Evolutionary conservation across 2,329 filamentous ascomycete species (phyloP).

Genomic region (Stachybotrys chlorohalonatus): DNA sequence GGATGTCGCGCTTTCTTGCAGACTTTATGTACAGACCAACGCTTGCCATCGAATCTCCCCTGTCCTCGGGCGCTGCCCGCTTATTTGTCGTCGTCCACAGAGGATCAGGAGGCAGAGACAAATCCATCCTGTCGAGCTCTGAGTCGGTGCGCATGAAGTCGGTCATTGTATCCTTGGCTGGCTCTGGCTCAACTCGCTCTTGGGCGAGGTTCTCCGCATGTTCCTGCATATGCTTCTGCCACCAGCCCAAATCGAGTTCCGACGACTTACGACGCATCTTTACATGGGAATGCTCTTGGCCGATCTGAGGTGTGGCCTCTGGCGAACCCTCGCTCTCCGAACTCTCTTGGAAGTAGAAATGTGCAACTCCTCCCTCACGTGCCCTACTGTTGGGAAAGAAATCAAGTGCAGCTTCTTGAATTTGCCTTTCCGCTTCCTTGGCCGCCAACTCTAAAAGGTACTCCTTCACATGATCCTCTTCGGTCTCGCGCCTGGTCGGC

Average conservation of each 20-base stretch:
- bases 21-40: slow-evolving; percentile 13
- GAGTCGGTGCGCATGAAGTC: slow-evolving; percentile 25
- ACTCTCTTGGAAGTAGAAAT: slow-evolving; percentile 60
- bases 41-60: slow-evolving; percentile 16
- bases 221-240: slow-evolving; percentile 71
- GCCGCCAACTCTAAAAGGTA: slow-evolving; percentile 75
- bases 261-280: slow-evolving; percentile 49
- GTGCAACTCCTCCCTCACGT: slow-evolving; percentile 60
- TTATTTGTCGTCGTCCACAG: slow-evolving; percentile 31
- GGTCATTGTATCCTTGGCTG: slow-evolving; percentile 15
- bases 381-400: slow-evolving; percentile 67
- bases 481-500: slow-evolving; percentile 52
- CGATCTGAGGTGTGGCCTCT: slow-evolving; percentile 17
- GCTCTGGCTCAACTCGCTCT: slow-evolving; percentile 21
- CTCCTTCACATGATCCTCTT: slow-evolving; percentile 66
- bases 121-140: slow-evolving; percentile 33
- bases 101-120: slow-evolving; percentile 27
- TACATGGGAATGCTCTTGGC: slow-evolving; percentile 14
- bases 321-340: slow-evolving; percentile 45
- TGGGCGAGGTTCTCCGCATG: slow-evolving; percentile 59
- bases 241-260: slow-evolving; percentile 58
- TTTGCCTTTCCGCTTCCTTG: slow-evolving; percentile 68
- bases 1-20: slow-evolving; percentile 11
- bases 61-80: slow-evolving; percentile 12
- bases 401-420: slow-evolving; percentile 67